Conservation (phyloP, 23 red algal species). For the Gracilaria vermiculophylla region DNA sequence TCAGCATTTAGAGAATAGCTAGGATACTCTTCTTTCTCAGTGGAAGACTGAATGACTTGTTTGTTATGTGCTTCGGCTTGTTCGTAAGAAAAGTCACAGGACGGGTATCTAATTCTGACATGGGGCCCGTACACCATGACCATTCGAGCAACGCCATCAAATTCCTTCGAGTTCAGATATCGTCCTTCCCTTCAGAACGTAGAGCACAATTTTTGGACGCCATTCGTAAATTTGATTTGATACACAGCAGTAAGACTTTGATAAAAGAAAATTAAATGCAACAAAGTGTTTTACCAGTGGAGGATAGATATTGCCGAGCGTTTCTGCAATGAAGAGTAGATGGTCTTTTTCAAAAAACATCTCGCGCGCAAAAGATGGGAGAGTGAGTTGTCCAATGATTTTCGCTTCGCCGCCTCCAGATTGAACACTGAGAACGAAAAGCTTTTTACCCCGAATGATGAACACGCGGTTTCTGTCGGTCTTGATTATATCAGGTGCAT, state of each 20-base stretch:
- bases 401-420: conserved; percentile 1
- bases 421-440: conserved; percentile 16
- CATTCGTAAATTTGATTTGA: conserved; percentile 19
- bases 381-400: conserved; percentile 3
- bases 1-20: conserved; percentile 13
- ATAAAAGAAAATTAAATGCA: conserved; percentile 5
- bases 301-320: neutral
- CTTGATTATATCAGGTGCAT: conserved; percentile 70
- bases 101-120: conserved; percentile 22
- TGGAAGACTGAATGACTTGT: conserved; percentile 18
- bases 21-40: conserved; percentile 22
- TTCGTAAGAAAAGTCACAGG: neutral
- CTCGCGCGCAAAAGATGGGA: conserved; percentile 18
- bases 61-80: conserved; percentile 6
- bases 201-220: neutral
- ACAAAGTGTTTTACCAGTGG: neutral
- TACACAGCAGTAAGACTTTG: conserved; percentile 38
- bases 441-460: conserved; percentile 31
- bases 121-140: conserved; percentile 17
- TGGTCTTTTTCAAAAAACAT: conserved; percentile 52
- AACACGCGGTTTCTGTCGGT: conserved; percentile 54
- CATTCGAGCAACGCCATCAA: conserved; percentile 67
- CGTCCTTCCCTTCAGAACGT: conserved; percentile 39
- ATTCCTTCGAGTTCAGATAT: conserved; percentile 46
- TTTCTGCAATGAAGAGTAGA: conserved; percentile 28